Conservation (phyloP, 164 flowering plant species). For the Dillenia turbinata region DNA sequence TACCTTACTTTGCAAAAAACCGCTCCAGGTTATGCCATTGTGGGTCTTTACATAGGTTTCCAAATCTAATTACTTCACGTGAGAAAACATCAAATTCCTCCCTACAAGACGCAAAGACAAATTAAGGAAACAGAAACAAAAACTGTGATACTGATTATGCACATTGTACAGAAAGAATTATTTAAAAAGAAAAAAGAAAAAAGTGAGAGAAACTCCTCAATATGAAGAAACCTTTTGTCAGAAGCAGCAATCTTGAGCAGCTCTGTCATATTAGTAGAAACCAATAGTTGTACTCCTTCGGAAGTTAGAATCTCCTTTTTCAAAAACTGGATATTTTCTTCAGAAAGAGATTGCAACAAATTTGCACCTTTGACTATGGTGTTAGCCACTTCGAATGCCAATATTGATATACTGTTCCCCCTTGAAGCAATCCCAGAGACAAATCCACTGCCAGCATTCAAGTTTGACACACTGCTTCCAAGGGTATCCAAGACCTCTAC, state of each 20-base stretch:
- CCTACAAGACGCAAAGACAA: constrained; percentile 22
- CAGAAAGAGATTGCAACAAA: constrained; percentile 52
- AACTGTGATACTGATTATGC: not conserved
- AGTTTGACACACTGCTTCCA: constrained; percentile 59
- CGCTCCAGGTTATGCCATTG: constrained; percentile 68
- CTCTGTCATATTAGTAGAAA: constrained; percentile 51
- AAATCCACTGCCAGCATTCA: constrained; percentile 43
- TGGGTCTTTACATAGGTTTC: constrained; percentile 60
- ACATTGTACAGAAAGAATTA: not conserved
- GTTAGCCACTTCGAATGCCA: constrained; percentile 77
- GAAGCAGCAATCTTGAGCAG: constrained; percentile 53
- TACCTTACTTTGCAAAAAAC: constrained; percentile 38
- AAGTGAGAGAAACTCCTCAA: not conserved
- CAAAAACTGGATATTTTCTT: constrained; percentile 46
- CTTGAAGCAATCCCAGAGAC: constrained; percentile 36
- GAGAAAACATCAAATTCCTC: constrained; percentile 55
- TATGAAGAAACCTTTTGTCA: constrained; percentile 51
- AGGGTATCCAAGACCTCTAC: constrained; percentile 58
- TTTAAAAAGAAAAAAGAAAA: not conserved
- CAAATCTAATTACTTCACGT: constrained; percentile 58
- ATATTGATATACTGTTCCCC: constrained; percentile 42
- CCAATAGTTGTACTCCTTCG: constrained; percentile 43
- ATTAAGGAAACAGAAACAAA: not conserved
- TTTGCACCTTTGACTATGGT: constrained; percentile 56
- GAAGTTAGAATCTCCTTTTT: constrained; percentile 48